These are phyloP conservation scores for Aegle marmelos DNA, from an alignment of 345 rosid species.

Conservation along the genomic window DNA sequence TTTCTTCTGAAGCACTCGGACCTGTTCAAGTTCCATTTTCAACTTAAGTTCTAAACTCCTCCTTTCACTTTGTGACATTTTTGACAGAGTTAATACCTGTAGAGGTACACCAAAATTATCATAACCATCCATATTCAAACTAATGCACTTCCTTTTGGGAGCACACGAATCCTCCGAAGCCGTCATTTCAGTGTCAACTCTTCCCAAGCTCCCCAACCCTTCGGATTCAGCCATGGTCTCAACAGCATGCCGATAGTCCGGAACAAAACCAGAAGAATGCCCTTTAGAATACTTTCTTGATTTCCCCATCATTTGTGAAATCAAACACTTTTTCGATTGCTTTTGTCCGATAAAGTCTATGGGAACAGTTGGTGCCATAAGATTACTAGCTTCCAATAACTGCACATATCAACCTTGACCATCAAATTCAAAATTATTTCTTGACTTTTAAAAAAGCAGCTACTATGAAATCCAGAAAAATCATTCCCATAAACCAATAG, in stretches of 20 bases:
- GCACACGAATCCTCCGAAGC: constrained; percentile 59
- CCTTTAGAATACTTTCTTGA: constrained; percentile 64
- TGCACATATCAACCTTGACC: constrained; percentile 49
- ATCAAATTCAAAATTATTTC: constrained; percentile 7
- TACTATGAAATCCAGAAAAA: background rate
- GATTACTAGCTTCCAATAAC: constrained; percentile 36
- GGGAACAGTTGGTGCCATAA: constrained; percentile 64
- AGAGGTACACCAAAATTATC: constrained; percentile 43
- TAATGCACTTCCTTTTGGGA: constrained; percentile 54
- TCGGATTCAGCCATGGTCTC: constrained; percentile 71
- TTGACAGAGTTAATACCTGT: constrained; percentile 59
- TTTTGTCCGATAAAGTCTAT: constrained; percentile 59
- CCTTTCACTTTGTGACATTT: constrained; percentile 60
- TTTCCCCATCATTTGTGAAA: constrained; percentile 59
- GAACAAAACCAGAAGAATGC: constrained; percentile 56
- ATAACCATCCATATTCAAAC: constrained; percentile 42
- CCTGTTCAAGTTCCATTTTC: constrained; percentile 71
- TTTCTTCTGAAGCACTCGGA: constrained; percentile 56
- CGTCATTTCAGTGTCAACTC: constrained; percentile 47
- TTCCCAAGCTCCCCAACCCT: constrained; percentile 66
- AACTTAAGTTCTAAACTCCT: constrained; percentile 50
- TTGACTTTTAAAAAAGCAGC: background rate
- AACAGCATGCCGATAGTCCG: constrained; percentile 52
- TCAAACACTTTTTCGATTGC: constrained; percentile 33
- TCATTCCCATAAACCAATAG: background rate